Evolutionary conservation across 371 early-diverging fungal species (phyloP).

Genomic region (Zopfochytrium polystomum): DNA sequence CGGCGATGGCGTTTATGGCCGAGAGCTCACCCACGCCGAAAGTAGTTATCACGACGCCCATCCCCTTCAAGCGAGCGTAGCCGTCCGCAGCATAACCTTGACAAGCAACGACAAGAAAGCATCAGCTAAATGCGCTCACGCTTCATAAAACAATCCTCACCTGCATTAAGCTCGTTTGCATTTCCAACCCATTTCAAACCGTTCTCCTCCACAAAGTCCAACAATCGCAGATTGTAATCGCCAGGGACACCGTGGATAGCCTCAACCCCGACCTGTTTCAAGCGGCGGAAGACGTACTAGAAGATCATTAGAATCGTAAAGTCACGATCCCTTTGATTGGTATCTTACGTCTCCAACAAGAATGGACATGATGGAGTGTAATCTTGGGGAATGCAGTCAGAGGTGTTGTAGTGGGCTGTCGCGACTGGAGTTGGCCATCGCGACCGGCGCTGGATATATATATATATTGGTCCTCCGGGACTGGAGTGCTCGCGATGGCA

Average conservation of each 20-base stretch:
- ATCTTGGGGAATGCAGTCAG: neutral
- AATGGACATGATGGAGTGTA: neutral
- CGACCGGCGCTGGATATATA: too few species aligned
- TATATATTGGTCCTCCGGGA: too few species aligned
- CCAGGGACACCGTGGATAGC: conserved; percentile 51
- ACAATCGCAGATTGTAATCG: conserved; percentile 51
- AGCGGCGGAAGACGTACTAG: conserved; percentile 38
- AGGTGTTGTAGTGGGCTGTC: neutral
- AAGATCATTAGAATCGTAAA: neutral
- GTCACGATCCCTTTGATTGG: neutral
- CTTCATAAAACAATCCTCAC: neutral
- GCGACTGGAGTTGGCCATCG: too few species aligned
- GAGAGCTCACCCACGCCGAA: conserved; percentile 60
- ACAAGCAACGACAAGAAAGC: neutral
- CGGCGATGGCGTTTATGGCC: conserved; percentile 54
- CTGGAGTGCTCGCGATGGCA: too few species aligned
- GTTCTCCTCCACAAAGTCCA: conserved; percentile 41
- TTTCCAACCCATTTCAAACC: conserved; percentile 20
- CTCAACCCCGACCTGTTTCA: conserved; percentile 47
- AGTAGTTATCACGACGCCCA: conserved; percentile 48
- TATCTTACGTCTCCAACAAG: neutral
- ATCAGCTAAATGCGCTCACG: neutral
- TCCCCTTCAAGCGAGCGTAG: conserved; percentile 39
- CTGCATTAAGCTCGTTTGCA: conserved; percentile 14
- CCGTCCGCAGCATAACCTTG: conserved; percentile 57